These are phyloP conservation scores for Alloteropsis angusta DNA, from an alignment of 202 grass and related monocot genomes.

Conservation along the genomic window DNA sequence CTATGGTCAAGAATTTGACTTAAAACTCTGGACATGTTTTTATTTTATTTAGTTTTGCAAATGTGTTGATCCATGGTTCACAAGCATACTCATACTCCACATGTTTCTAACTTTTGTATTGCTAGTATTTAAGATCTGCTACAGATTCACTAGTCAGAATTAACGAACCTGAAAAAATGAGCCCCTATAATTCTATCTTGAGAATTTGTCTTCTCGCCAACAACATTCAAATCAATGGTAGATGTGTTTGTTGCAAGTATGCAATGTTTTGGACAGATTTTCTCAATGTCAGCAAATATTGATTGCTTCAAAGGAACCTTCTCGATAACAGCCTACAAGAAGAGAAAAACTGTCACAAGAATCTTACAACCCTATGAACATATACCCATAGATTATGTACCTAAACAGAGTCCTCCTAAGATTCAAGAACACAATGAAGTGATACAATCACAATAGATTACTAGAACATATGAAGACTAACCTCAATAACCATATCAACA, in stretches of 20 bases:
- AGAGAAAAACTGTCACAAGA: conserved; percentile 8
- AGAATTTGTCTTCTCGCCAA: conserved; percentile 73
- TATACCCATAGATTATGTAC: neutral
- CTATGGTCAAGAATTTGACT: neutral
- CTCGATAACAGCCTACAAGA: conserved; percentile 87
- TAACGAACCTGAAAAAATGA: conserved; percentile 91
- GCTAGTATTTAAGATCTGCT: neutral
- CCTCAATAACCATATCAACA: conserved; percentile 99
- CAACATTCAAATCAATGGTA: conserved; percentile 86
- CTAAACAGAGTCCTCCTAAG: neutral
- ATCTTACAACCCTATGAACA: neutral
- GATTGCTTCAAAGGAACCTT: conserved; percentile 92
- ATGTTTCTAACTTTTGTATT: neutral
- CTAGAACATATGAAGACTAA: conserved; percentile 18
- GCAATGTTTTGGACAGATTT: conserved; percentile 65
- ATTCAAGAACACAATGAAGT: neutral
- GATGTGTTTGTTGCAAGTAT: conserved; percentile 96
- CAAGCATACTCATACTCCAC: neutral
- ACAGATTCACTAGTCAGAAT: conserved; percentile 1
- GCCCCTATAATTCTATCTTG: conserved; percentile 90
- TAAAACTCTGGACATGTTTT: neutral
- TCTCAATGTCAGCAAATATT: conserved; percentile 96
- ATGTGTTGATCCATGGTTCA: neutral
- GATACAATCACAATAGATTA: neutral
- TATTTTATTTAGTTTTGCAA: neutral